Conservation (phyloP, 768 basidiomycete genomes). For the Cyclocybe aegerita region DNA sequence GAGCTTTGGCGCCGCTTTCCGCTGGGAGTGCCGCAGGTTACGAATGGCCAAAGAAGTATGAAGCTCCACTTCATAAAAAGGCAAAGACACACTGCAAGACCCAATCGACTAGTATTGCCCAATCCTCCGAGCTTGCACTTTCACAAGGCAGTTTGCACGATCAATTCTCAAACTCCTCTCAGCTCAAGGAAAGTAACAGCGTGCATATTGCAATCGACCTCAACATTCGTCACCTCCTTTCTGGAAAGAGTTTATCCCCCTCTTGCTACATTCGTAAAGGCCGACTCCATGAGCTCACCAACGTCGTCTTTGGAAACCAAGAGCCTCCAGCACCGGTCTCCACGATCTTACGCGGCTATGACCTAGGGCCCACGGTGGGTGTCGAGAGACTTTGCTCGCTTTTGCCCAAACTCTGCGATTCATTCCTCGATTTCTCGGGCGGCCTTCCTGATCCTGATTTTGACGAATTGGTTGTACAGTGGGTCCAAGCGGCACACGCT, state of each 20-base stretch:
- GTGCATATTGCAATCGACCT: slow-evolving; percentile 44
- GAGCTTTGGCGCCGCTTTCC: slow-evolving; percentile 27
- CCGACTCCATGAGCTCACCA: slow-evolving; percentile 55
- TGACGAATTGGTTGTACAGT: slow-evolving; percentile 31
- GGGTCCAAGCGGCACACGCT: slow-evolving; percentile 37
- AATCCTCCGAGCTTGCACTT: not conserved
- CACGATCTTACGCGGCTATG: slow-evolving; percentile 36
- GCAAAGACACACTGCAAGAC: not conserved
- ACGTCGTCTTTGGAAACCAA: slow-evolving; percentile 27
- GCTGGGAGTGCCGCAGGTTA: slow-evolving; percentile 1
- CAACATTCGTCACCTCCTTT: slow-evolving; percentile 45
- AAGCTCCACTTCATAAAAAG: not conserved
- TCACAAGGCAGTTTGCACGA: not conserved
- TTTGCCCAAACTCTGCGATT: slow-evolving; percentile 47
- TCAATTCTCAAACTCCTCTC: not conserved
- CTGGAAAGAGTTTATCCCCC: slow-evolving; percentile 50
- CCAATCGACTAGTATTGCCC: not conserved
- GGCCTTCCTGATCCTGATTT: slow-evolving; percentile 34
- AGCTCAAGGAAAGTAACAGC: not conserved
- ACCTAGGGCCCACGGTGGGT: slow-evolving; percentile 42
- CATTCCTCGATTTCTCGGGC: slow-evolving; percentile 36
- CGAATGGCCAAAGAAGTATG: not conserved
- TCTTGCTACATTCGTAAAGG: slow-evolving; percentile 62
- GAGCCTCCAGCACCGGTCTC: slow-evolving; percentile 23
- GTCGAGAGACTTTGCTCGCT: slow-evolving; percentile 41